phyloP scores from a whole-genome alignment of 108 stramenopile genomes.

The Nannochloropsis gaditana region DNA sequence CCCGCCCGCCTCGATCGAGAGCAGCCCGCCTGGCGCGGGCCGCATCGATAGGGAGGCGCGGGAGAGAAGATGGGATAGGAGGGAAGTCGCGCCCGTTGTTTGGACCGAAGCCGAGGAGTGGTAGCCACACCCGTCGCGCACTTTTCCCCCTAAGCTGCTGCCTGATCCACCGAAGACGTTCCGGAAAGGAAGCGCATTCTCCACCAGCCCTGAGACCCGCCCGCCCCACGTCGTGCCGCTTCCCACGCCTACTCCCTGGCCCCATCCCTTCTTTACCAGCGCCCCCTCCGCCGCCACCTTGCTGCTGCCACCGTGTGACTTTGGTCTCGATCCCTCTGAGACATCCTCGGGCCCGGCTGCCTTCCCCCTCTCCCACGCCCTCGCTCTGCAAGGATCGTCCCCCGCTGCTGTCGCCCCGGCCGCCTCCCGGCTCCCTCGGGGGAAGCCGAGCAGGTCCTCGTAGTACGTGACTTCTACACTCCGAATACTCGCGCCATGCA shows the following conservation, averaged over 20 bases:
- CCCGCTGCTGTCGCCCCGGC: conserved; percentile 9
- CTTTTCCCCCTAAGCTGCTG: neutral
- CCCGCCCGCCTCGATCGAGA: neutral
- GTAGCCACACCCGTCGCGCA: neutral
- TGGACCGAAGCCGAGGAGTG: neutral
- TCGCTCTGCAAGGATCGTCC: neutral
- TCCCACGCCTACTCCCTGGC: neutral
- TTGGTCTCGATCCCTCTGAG: neutral
- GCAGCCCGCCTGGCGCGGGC: neutral
- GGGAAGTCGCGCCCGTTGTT: neutral
- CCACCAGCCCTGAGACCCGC: neutral
- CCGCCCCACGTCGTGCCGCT: neutral
- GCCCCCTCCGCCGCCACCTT: neutral
- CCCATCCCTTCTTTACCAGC: neutral
- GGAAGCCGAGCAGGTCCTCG: neutral
- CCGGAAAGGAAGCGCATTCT: neutral
- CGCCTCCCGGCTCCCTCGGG: neutral
- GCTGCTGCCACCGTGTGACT: neutral
- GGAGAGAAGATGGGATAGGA: conserved; percentile 9
- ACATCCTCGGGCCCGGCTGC: neutral
- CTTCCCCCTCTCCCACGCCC: neutral
- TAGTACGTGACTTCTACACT: neutral
- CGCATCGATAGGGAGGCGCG: neutral
- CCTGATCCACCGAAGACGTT: neutral
- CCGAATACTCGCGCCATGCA: neutral